Base-by-base conservation (phyloP, 2,329 filamentous ascomycete species). In the Nemania sp. region DNA sequence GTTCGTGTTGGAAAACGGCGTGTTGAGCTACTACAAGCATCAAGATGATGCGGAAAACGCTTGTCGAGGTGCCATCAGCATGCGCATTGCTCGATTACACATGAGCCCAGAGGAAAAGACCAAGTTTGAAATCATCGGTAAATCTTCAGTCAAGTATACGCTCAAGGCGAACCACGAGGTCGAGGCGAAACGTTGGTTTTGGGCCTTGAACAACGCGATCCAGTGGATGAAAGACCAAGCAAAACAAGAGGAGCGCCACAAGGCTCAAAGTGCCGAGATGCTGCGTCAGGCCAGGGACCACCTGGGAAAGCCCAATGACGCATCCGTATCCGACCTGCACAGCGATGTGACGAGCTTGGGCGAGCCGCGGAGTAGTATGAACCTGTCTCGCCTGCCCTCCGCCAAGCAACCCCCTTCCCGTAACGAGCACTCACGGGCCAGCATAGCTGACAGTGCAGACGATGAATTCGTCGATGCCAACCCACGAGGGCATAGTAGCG, bases 91-190 rank as follows among this genome's bases (percentile, higher is more conserved):
- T 21, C 89, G 88, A 71, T 83, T 99, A 32, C 90, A 94, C 76
- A 98, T 99, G 93, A 96, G 96, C 72, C 85, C 94, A 0, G 92
- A 97, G 68, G 95, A 99, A 58, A 99, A 98, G 80, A 94, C 93
- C 47, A 92, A 94, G 61, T 98, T 99, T 71, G 95, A 99, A 72
- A 98, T 99, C 54, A 91, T 94, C 64, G 95, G 95, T 54, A 99
- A 99, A 77, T 97, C 94, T 1, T 98, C 94, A 0, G 95, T 99
- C 74, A 99, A 97, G 77, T 99, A 99, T 74, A 94, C 96, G 50
- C 83, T 99, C 54, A 98, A 97, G 76, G 95, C 95, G 0, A 99
- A 99, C 71, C 95, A 99, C 76, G 90, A 97, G 72, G 94, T 98
- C 29, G 95, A 99, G 76, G 94, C 95, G 5, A 99, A 99, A 77